These are phyloP conservation scores for Nissolia schottii DNA, from an alignment of 306 rosid genomes.

Conservation along the genomic window DNA sequence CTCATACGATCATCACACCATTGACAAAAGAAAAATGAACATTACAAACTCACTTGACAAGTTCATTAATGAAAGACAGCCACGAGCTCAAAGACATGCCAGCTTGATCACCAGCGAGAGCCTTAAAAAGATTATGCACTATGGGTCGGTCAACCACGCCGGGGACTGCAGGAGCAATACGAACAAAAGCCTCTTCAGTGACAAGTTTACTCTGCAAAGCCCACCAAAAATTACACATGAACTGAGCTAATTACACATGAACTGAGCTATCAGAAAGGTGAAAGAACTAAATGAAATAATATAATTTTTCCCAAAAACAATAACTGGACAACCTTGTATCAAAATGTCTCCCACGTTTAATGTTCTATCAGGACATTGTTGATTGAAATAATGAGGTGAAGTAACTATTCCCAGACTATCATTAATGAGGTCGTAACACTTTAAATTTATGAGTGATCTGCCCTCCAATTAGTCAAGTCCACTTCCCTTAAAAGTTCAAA, in stretches of 20 bases:
- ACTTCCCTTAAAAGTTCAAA: background rate
- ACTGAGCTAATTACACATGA: slow-evolving; percentile 3
- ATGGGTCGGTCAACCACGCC: slow-evolving; percentile 79
- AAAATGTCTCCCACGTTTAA: background rate
- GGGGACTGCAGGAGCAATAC: slow-evolving; percentile 82
- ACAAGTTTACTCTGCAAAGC: slow-evolving; percentile 67
- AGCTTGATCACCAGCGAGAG: slow-evolving; percentile 69
- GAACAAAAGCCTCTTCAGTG: slow-evolving; percentile 74
- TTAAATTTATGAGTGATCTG: background rate
- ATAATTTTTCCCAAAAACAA: background rate
- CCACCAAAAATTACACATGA: slow-evolving; percentile 15
- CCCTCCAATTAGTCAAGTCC: background rate
- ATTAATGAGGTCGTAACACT: background rate
- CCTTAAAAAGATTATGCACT: slow-evolving; percentile 79
- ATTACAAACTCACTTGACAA: slow-evolving; percentile 62
- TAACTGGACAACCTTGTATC: background rate
- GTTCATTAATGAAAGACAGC: slow-evolving; percentile 78
- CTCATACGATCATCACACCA: slow-evolving; percentile 15
- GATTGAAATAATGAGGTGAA: slow-evolving; percentile 4
- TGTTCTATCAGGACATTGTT: background rate
- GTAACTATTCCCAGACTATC: background rate
- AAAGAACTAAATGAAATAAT: background rate
- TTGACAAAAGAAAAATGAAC: background rate
- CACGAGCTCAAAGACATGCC: slow-evolving; percentile 76
- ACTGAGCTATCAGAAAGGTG: slow-evolving; percentile 11